Percentiles rank a stretch among this genome's conserved stretches.
phyloP scores from a whole-genome alignment of 768 basidiomycete genomes.

The Wakefieldia striispora region DNA sequence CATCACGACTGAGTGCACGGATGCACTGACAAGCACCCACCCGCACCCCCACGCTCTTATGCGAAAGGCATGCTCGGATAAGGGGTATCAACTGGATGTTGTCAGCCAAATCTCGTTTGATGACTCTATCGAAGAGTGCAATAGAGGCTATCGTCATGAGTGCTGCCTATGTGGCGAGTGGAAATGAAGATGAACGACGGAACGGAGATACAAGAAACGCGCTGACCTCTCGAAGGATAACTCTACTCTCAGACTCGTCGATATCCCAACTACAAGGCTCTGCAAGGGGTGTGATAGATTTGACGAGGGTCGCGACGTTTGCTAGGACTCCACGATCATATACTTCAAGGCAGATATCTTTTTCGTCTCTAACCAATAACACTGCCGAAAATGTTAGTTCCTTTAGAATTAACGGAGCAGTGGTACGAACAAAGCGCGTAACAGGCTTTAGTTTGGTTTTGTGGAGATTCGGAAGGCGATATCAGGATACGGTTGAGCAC shows the following conservation, averaged over 20 bases:
- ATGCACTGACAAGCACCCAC: slow-evolving; percentile 87
- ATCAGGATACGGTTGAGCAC: slow-evolving; percentile 60
- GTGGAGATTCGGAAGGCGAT: slow-evolving; percentile 39
- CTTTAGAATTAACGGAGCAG: background rate
- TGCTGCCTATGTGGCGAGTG: slow-evolving; percentile 47
- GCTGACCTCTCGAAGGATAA: slow-evolving; percentile 61
- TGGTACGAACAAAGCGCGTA: slow-evolving; percentile 65
- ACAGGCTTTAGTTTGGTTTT: slow-evolving; percentile 63
- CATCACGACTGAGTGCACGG: slow-evolving; percentile 74
- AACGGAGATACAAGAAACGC: background rate
- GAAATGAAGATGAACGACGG: background rate
- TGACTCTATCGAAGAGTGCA: slow-evolving; percentile 67
- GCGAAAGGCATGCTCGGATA: slow-evolving; percentile 53
- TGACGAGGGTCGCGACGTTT: slow-evolving; percentile 51
- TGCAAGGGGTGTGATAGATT: slow-evolving; percentile 50
- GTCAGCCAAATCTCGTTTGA: slow-evolving; percentile 67
- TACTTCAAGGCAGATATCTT: slow-evolving; percentile 62
- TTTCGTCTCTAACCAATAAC: slow-evolving; percentile 70
- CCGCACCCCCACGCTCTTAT: slow-evolving; percentile 70
- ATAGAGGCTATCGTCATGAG: slow-evolving; percentile 75
- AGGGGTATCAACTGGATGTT: slow-evolving; percentile 51
- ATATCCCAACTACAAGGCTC: slow-evolving; percentile 57
- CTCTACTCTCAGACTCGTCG: slow-evolving; percentile 60
- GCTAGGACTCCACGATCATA: slow-evolving; percentile 65
- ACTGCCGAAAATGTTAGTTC: slow-evolving; percentile 34